A percentile compares a stretch with the other conserved stretches of the same genome.
These are phyloP conservation scores for Crucibulum laeve DNA, from an alignment of 768 basidiomycete species.

Conservation along the genomic window DNA sequence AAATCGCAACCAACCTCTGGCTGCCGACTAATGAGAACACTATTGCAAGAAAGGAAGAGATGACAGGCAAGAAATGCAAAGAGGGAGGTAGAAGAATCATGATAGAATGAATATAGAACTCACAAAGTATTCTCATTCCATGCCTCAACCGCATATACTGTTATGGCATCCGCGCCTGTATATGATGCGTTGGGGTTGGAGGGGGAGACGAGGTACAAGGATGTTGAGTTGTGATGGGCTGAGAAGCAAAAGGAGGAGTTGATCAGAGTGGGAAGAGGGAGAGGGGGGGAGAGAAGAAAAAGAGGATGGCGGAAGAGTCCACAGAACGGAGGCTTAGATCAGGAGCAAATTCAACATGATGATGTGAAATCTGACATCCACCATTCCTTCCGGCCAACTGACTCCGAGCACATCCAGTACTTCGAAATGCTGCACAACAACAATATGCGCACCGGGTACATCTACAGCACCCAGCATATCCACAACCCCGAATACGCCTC, in stretches of 20 bases:
- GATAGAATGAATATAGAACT: conserved; percentile 14
- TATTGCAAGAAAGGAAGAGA: too few species aligned
- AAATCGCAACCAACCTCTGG: too few species aligned
- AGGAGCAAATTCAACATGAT: too few species aligned
- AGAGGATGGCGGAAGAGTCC: conserved; percentile 40
- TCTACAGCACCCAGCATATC: too few species aligned
- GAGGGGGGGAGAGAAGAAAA: not conserved
- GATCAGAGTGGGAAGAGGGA: not conserved
- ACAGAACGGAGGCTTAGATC: conserved; percentile 30
- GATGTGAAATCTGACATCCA: too few species aligned
- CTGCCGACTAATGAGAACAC: too few species aligned
- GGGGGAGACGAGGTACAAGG: conserved; percentile 21
- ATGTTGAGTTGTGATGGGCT: conserved; percentile 27
- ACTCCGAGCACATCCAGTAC: too few species aligned
- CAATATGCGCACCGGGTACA: too few species aligned
- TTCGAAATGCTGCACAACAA: too few species aligned
- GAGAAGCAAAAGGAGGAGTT: not conserved
- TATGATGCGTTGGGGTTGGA: conserved; percentile 24
- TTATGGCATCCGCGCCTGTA: conserved; percentile 31
- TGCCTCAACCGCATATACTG: conserved; percentile 30
- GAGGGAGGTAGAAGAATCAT: conserved; percentile 1
- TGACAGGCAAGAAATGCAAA: not conserved
- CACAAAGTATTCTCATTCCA: conserved; percentile 45
- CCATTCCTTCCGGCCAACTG: too few species aligned
- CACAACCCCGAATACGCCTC: too few species aligned